Conservation (phyloP, 192 early-diverging fungal species). For the Umbelopsis sp. region DNA sequence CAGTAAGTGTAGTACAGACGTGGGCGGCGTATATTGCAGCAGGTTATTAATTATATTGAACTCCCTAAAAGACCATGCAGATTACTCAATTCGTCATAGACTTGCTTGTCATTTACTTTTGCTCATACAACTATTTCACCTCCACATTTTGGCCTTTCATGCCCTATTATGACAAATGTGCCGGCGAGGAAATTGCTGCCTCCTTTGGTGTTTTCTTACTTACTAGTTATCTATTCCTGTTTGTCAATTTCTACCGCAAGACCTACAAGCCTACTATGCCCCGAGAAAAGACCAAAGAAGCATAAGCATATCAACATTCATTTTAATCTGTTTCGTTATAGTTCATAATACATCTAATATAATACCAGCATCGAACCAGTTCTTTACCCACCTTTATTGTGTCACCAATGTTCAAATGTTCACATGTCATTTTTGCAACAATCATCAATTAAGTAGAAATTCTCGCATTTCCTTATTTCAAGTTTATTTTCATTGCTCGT, state of each 20-base stretch:
- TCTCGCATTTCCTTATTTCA: too few species aligned
- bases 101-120: constrained; percentile 79
- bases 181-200: constrained; percentile 74
- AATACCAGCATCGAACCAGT: too few species aligned
- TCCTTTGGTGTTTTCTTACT: constrained; percentile 77
- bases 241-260: constrained; percentile 85
- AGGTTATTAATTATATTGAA: too few species aligned
- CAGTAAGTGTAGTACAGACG: constrained; percentile 29
- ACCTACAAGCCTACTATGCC: constrained; percentile 55
- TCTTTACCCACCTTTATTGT: too few species aligned
- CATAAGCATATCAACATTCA: not conserved
- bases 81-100: constrained; percentile 90
- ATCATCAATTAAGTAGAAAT: too few species aligned
- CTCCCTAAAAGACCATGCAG: constrained; percentile 60
- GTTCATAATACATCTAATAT: too few species aligned
- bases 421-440: too few species aligned
- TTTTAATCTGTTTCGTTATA: not conserved
- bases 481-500: too few species aligned
- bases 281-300: constrained; percentile 6
- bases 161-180: constrained; percentile 67
- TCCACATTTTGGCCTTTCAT: constrained; percentile 62
- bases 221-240: constrained; percentile 79
- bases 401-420: too few species aligned
- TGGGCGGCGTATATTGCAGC: not conserved
- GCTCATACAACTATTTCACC: constrained; percentile 82